A percentile compares a stretch with the other conserved stretches of the same genome.
These are phyloP conservation scores for Pichia inconspicua DNA, from an alignment of 1,139 yeast genomes.

Conservation along the genomic window DNA sequence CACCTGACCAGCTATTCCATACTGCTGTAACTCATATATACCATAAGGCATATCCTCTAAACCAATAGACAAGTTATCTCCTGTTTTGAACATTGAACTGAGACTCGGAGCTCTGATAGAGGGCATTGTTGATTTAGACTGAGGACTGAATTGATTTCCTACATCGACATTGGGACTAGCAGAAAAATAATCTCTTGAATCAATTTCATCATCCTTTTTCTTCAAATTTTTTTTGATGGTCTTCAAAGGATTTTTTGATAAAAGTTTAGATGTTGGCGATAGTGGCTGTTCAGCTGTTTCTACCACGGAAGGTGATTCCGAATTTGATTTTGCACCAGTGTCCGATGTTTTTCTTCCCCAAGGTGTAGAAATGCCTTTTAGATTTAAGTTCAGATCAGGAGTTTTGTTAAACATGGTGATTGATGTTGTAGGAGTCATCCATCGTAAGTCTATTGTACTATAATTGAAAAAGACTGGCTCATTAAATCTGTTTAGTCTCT, in stretches of 20 bases:
- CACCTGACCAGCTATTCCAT: constrained; percentile 54
- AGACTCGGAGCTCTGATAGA: constrained; percentile 10
- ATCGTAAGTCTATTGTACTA: too few relatives aligned
- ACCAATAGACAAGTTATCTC: constrained; percentile 31
- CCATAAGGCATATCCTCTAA: constrained; percentile 35
- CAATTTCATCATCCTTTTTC: constrained; percentile 11
- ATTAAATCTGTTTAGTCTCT: too few relatives aligned
- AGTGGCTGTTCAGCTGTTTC: background rate
- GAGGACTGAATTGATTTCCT: constrained; percentile 5
- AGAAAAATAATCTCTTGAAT: constrained; percentile 15
- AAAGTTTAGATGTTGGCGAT: background rate
- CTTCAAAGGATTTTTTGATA: constrained; percentile 11
- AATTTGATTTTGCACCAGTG: background rate
- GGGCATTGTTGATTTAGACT: constrained; percentile 3
- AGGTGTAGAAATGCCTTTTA: constrained; percentile 4
- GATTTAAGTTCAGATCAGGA: constrained; percentile 9
- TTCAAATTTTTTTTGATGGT: constrained; percentile 12
- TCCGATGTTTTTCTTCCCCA: constrained; percentile 5
- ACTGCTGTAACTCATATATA: constrained; percentile 37
- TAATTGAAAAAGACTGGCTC: too few relatives aligned
- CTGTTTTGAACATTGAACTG: constrained; percentile 10
- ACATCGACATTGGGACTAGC: constrained; percentile 17
- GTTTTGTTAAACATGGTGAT: constrained; percentile 10
- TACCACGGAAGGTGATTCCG: background rate
- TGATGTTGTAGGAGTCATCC: background rate